Conservation (phyloP, 441 rosid genomes). For the Erodium trifolium region DNA sequence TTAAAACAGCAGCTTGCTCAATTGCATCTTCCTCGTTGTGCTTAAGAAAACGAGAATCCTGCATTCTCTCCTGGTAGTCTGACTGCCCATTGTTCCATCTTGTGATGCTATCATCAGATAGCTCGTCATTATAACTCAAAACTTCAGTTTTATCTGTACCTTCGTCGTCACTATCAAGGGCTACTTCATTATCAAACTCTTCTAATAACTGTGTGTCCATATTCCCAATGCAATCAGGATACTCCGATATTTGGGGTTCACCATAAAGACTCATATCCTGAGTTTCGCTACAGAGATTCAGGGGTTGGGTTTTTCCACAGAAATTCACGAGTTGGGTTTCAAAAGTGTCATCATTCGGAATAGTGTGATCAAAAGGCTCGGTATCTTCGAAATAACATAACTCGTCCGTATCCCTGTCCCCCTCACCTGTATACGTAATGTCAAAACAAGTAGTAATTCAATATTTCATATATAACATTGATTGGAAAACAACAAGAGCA, state of each 20-base stretch:
- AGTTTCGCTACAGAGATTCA: conserved; percentile 30
- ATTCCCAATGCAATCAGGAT: conserved; percentile 24
- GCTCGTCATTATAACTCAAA: conserved; percentile 28
- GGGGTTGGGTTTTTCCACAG: not conserved
- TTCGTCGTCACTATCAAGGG: conserved; percentile 34
- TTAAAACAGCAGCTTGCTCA: conserved; percentile 21
- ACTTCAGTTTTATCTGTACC: conserved; percentile 37
- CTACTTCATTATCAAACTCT: conserved; percentile 25
- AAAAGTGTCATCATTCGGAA: conserved; percentile 29
- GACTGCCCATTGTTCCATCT: conserved; percentile 19
- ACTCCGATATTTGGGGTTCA: conserved; percentile 38
- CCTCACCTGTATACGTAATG: conserved; percentile 24
- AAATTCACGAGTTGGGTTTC: conserved; percentile 49
- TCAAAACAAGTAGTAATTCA: not conserved
- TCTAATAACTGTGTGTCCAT: conserved; percentile 38
- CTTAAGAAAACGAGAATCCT: not conserved
- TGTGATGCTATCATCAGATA: conserved; percentile 24
- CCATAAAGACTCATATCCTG: conserved; percentile 18
- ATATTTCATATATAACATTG: not conserved
- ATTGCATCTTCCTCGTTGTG: conserved; percentile 6
- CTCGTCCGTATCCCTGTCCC: conserved; percentile 18
- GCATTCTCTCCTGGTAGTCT: conserved; percentile 17
- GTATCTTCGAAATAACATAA: conserved; percentile 22
- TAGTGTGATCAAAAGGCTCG: conserved; percentile 28
- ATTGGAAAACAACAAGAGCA: not conserved